phyloP scores from a whole-genome alignment of 306 rosid species.

The Fragaria nilgerrensis region DNA sequence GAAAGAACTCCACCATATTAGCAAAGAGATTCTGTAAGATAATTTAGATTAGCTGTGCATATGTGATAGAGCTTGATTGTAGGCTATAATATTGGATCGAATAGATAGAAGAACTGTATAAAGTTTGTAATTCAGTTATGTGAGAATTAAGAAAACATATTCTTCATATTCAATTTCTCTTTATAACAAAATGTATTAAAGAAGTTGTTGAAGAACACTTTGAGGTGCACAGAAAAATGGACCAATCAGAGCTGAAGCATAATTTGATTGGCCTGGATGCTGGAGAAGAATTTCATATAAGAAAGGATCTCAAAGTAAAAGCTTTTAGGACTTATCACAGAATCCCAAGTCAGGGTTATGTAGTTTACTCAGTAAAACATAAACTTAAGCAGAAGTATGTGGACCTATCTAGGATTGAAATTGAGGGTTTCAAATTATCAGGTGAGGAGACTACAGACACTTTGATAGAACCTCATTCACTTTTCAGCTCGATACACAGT shows the following conservation, averaged over 20 bases:
- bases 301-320: slow-evolving; percentile 78
- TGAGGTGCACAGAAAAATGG: slow-evolving; percentile 82
- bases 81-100: no score
- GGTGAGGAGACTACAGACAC: slow-evolving; percentile 87
- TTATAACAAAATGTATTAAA: slow-evolving; percentile 46
- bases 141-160: no score
- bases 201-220: slow-evolving; percentile 75
- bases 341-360: slow-evolving; percentile 91
- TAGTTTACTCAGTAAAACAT: slow-evolving; percentile 69
- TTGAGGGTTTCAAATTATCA: slow-evolving; percentile 65
- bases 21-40: no score
- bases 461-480: slow-evolving; percentile 76
- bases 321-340: slow-evolving; percentile 84
- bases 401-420: slow-evolving; percentile 62
- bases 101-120: no score
- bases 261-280: slow-evolving; percentile 79
- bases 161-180: no score
- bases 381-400: slow-evolving; percentile 70
- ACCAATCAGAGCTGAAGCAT: slow-evolving; percentile 79
- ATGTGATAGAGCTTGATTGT: no score
- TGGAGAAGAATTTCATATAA: slow-evolving; percentile 71
- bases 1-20: no score
- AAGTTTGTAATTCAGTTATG: no score
- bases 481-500: slow-evolving; percentile 75
- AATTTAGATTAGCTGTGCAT: no score